Percentiles rank a stretch among this genome's conserved stretches.
Conservation (phyloP, 2,329 filamentous ascomycete genomes). For the Metarhizium robertsii region DNA sequence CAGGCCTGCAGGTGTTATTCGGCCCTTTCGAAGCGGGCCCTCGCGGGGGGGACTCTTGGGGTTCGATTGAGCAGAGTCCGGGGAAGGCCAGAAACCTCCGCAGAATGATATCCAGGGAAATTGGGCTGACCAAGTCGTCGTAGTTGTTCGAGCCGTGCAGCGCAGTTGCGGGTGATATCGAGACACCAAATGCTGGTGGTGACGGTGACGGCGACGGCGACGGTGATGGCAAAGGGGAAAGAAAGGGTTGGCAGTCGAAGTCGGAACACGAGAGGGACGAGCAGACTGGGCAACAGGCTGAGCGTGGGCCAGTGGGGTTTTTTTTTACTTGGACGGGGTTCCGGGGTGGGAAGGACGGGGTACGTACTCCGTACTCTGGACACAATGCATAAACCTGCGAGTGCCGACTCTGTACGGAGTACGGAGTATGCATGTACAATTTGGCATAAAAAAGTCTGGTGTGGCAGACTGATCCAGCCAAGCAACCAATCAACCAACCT, state of each 20-base stretch:
- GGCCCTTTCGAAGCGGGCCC: conserved; percentile 26
- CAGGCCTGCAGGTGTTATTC: conserved; percentile 24
- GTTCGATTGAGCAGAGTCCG: conserved; percentile 5
- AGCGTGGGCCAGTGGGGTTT: background rate
- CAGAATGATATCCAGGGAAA: background rate
- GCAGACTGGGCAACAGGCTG: background rate
- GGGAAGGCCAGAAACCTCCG: conserved; percentile 1
- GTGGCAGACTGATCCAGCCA: too few relatives aligned
- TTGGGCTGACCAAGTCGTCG: too few relatives aligned
- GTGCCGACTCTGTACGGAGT: too few relatives aligned
- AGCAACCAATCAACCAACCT: too few relatives aligned
- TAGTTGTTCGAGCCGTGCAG: too few relatives aligned
- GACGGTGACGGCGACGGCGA: background rate
- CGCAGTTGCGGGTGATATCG: too few relatives aligned
- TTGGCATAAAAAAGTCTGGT: too few relatives aligned
- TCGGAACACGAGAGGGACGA: background rate
- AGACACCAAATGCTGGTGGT: background rate
- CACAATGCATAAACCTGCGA: too few relatives aligned
- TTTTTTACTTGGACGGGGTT: background rate
- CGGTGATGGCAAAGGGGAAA: background rate
- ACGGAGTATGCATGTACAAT: too few relatives aligned
- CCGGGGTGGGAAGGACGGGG: background rate
- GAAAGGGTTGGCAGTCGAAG: background rate
- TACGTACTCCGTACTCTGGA: too few relatives aligned
- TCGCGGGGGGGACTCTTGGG: conserved; percentile 16